A percentile compares a stretch with the other conserved stretches of the same genome.
Evolutionary conservation across 2,329 filamentous ascomycete genomes (phyloP).

Genomic region (Dactylonectria macrodidyma): DNA sequence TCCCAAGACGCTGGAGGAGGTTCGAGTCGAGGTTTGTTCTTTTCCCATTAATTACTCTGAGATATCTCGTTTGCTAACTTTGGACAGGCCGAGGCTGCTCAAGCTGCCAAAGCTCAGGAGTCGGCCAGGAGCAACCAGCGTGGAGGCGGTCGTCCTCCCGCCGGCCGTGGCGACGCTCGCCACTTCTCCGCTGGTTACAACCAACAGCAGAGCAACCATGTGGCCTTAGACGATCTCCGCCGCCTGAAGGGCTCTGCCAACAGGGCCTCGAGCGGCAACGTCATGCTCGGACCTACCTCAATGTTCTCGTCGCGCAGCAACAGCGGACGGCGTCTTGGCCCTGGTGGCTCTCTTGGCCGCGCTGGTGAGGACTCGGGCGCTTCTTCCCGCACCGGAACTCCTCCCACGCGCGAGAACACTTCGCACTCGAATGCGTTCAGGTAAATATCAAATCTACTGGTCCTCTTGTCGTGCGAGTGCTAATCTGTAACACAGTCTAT

Average conservation of each 20-base stretch:
- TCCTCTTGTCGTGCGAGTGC: not conserved
- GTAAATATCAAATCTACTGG: conserved; percentile 68
- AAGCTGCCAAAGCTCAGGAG: conserved; percentile 87
- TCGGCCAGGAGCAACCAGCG: conserved; percentile 73
- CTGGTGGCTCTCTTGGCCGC: conserved; percentile 79
- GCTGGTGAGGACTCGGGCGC: conserved; percentile 87
- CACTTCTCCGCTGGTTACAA: conserved; percentile 83
- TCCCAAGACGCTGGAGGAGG: conserved; percentile 95
- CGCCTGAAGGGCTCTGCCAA: conserved; percentile 79
- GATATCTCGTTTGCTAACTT: conserved; percentile 42
- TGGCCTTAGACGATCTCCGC: conserved; percentile 92
- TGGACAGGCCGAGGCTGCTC: conserved; percentile 76
- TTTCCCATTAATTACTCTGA: not conserved
- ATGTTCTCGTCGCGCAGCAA: conserved; percentile 93
- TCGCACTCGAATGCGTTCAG: conserved; percentile 93
- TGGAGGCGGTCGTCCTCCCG: conserved; percentile 77
- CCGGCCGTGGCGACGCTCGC: conserved; percentile 89
- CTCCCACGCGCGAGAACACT: conserved; percentile 73
- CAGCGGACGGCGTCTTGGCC: conserved; percentile 86
- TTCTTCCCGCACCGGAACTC: conserved; percentile 92
- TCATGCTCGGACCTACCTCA: conserved; percentile 84
- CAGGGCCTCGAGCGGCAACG: conserved; percentile 73
- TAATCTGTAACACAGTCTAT: conserved; percentile 58
- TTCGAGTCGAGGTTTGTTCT: conserved; percentile 80
- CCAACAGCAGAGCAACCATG: conserved; percentile 85